These are phyloP conservation scores for Tillandsia fasciculata DNA, from an alignment of 176 grass and related monocot genomes.

Conservation along the genomic window DNA sequence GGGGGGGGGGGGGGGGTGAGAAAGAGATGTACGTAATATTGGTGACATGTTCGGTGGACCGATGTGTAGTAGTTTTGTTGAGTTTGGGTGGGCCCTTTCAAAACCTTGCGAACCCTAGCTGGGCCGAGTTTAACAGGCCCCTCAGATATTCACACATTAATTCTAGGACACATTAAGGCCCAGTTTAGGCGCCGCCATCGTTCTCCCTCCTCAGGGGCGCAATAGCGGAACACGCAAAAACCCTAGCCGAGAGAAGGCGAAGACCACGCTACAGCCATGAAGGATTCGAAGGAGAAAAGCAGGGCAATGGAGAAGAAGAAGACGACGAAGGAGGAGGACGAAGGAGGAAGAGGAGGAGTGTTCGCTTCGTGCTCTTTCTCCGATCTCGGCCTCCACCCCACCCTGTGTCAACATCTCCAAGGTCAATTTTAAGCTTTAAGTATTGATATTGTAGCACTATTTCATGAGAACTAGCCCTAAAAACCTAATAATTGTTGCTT, in stretches of 20 bases:
- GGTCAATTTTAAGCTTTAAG: conserved; percentile 20
- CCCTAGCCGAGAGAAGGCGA: background rate
- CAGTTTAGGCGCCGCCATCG: too few species aligned
- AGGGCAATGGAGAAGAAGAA: conserved; percentile 16
- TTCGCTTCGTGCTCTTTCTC: conserved; percentile 65
- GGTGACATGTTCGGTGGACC: too few species aligned
- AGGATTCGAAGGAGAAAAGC: conserved; percentile 22
- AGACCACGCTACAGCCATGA: background rate
- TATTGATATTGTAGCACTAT: background rate
- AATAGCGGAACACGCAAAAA: background rate
- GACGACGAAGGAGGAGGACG: conserved; percentile 9
- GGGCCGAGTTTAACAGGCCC: too few species aligned
- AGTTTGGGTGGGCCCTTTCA: too few species aligned
- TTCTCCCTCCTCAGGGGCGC: background rate
- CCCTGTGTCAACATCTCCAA: conserved; percentile 73
- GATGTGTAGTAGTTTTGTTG: too few species aligned
- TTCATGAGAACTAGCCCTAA: background rate
- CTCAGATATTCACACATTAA: too few species aligned
- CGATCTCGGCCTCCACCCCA: conserved; percentile 64
- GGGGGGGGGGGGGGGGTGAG: too few species aligned
- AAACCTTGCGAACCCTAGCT: too few species aligned
- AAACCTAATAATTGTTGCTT: background rate
- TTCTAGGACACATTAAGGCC: too few species aligned
- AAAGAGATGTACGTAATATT: too few species aligned
- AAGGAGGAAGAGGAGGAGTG: conserved; percentile 20